Base-by-base conservation (phyloP, 805 yeast genomes). In the Yarrowia osloensis region DNA sequence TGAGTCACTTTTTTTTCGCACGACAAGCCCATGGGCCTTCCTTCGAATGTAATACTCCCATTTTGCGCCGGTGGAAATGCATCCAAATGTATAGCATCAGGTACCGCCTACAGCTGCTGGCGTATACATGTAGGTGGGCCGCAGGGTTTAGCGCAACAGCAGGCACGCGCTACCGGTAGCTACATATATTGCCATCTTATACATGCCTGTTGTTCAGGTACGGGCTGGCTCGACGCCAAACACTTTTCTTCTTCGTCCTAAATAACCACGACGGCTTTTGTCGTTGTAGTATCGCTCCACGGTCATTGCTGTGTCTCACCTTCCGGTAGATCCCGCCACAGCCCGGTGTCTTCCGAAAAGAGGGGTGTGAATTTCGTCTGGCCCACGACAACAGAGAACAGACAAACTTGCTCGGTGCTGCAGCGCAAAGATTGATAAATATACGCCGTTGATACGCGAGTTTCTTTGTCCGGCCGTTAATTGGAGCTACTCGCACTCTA, bases 341-440 rank as follows among this genome's bases (percentile, higher is more conserved):
- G 22, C 37, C 55, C 55, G 55, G 24, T 29, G 3, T 4, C 5
- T 49, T 13, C 55, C 55, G 39, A 31, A 29, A 19, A 49, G 55
- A n/a, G 52, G 54, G 35, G 21, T 19, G 6, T 11, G 3, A 15
- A 24, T 19, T 28, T 47, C 17, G 24, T 28, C 35, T 4, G 8
- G 13, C 7, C 7, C 13, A 21, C 22, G 44, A n/a, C 19, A 17
- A 35, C 13, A 12, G 35, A 37, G 40, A 37, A 17, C 1, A 19
- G 50, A n/a, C n/a, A 29, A 50, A 29, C 26, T 50, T 50, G 57
- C 57, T 50, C 57, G 19, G 28, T 50, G 13, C 8, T 50, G 57
- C 57, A 50, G 24, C n/a, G 7, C 24, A 31, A n/a, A 46, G 52
- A 46, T 46, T 46, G 33, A 46, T 46, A 46, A 17, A 26, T 46